Evolutionary conservation across 805 yeast genomes (phyloP), one percentile per base, ranked within the genome.

Genomic region (Kluyveromyces siamensis): DNA sequence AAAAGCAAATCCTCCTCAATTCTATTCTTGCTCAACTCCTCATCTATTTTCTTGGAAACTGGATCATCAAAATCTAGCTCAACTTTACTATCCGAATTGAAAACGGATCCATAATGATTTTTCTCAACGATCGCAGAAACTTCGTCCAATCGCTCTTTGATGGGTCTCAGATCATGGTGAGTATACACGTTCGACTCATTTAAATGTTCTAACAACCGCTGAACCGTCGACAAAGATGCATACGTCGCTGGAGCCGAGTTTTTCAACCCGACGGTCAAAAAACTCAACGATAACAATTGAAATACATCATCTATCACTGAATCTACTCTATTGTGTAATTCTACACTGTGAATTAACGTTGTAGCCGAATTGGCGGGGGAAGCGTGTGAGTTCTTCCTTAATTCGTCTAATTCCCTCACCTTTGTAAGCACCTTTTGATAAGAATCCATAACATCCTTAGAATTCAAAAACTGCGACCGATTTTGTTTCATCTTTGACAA

Each of bases 211-310:
- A 93, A 72, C 50, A 93, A 70, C 56, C 93, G 80, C 67, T 83
- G 84, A 18, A 93, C 95, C 0, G 98, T 88, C 40, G 89, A 75
- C 40, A 91, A 70, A 2, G 95, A 86, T 6, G 96, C 91, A 67
- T 86, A 93, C 1, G 96, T 87, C 5, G 97, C 96, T 1, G 98
- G 96, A 1, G 96, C 96, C 36, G 88, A 77, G 56, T 88, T 83
- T 43, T 85, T 84, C 57, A 88, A 72, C 2, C 99, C 99, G 50
- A 95, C 93, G 2, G 98, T 87, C 60, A 91, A 79, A 66, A 90
- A 87, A 55, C 93, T 84, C 46, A 93, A 73, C 13, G 96, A 84
- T 41, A 91, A 69, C 44, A 93, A 69, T 65, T 91, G 96, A 74
- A 91, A 88, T 19, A 86, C 87, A 59, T 90, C 97, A 65, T 90